These are phyloP conservation scores for Schoenoplectus tabernaemontani DNA, from an alignment of 202 grass and related monocot genomes.

Conservation along the genomic window DNA sequence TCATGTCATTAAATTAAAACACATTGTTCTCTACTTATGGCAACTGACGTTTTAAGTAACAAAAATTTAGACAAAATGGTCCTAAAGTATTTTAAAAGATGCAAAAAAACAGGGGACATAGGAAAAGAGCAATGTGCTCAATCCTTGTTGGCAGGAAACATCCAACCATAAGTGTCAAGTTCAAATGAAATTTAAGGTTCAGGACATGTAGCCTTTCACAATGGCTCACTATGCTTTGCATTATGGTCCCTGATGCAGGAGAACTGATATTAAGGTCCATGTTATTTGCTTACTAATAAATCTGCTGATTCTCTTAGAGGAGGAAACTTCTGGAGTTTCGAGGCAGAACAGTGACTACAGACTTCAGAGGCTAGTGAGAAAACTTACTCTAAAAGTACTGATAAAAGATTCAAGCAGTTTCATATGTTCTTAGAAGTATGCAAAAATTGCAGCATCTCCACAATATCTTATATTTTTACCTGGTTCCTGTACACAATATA, in stretches of 20 bases:
- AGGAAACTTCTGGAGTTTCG: background rate
- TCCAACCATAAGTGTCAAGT: background rate
- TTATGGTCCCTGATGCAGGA: background rate
- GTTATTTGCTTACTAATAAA: background rate
- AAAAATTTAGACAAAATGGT: background rate
- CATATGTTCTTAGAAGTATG: background rate
- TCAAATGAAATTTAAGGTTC: background rate
- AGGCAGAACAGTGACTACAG: background rate
- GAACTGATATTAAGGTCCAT: background rate
- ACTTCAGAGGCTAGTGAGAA: background rate
- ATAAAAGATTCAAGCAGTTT: background rate
- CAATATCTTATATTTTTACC: constrained; percentile 33
- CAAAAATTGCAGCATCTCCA: background rate
- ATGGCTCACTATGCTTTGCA: background rate
- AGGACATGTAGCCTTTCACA: background rate
- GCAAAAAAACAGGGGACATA: background rate
- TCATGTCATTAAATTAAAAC: constrained; percentile 21
- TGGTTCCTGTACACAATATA: constrained; percentile 85
- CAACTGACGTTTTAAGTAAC: background rate
- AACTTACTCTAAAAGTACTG: background rate
- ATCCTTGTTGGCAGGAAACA: background rate
- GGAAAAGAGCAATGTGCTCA: background rate
- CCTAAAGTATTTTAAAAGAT: background rate
- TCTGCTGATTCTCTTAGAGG: background rate
- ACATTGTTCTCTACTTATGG: background rate